phyloP scores from a whole-genome alignment of 2,329 filamentous ascomycete species.

The Pseudogymnoascus sp. region DNA sequence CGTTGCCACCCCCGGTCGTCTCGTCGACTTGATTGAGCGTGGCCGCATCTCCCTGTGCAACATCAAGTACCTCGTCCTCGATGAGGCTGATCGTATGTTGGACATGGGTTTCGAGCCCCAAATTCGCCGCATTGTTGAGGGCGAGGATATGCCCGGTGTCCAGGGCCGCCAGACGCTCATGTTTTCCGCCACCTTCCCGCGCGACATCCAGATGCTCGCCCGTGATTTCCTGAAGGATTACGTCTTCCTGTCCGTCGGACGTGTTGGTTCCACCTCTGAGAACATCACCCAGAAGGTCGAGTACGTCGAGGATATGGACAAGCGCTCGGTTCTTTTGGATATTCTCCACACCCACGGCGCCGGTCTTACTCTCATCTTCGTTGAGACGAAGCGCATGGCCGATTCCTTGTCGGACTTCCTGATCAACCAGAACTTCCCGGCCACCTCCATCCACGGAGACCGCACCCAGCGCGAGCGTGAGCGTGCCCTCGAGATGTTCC shows the following conservation, averaged over 20 bases:
- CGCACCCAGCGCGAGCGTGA: constrained; percentile 98
- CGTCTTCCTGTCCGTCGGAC: constrained; percentile 95
- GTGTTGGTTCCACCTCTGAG: constrained; percentile 98
- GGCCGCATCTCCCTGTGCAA: constrained; percentile 94
- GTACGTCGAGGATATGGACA: constrained; percentile 94
- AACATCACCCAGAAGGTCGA: constrained; percentile 99
- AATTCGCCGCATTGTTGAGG: constrained; percentile 96
- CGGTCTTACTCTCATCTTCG: constrained; percentile 92
- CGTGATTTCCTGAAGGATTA: constrained; percentile 99
- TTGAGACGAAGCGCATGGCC: constrained; percentile 99
- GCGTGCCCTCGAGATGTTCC: constrained; percentile 95
- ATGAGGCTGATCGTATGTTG: constrained; percentile 99
- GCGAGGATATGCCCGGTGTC: constrained; percentile 90
- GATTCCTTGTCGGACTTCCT: constrained; percentile 96
- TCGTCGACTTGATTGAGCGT: constrained; percentile 97
- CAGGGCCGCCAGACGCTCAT: constrained; percentile 91
- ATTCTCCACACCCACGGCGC: constrained; percentile 90
- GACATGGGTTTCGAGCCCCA: constrained; percentile 99
- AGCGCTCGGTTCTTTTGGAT: constrained; percentile 93
- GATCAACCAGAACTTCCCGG: constrained; percentile 97
- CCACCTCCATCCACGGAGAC: constrained; percentile 97
- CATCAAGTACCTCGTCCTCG: constrained; percentile 98
- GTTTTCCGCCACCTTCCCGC: constrained; percentile 99
- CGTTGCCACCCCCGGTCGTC: constrained; percentile 92
- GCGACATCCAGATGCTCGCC: constrained; percentile 98